These are phyloP conservation scores for Cutaneotrichosporon cutaneum DNA, from an alignment of 1,284 basidiomycete species.

Conservation along the genomic window DNA sequence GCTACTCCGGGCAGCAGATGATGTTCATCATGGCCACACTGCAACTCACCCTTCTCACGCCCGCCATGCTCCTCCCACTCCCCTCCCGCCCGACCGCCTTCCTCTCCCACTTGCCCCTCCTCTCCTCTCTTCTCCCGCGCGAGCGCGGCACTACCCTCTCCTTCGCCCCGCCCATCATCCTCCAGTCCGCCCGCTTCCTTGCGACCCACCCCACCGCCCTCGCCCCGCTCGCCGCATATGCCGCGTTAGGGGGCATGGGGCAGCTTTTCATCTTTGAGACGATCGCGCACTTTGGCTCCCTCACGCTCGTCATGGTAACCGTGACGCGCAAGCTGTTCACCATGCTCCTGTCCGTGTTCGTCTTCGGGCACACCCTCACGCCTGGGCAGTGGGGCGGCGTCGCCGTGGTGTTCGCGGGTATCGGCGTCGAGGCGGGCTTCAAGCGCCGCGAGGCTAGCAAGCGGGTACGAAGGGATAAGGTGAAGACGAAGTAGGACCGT, in stretches of 20 bases:
- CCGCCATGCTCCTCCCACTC: slow-evolving; percentile 58
- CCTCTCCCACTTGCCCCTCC: slow-evolving; percentile 54
- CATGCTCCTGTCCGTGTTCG: slow-evolving; percentile 90
- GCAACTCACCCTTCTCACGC: slow-evolving; percentile 63
- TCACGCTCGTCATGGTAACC: slow-evolving; percentile 91
- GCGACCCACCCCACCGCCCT: slow-evolving; percentile 74
- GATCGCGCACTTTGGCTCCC: slow-evolving; percentile 87
- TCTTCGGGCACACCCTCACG: slow-evolving; percentile 85
- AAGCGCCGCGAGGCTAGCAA: slow-evolving; percentile 56
- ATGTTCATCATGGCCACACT: slow-evolving; percentile 90
- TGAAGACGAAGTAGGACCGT: not conserved
- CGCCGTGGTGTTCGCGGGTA: slow-evolving; percentile 85
- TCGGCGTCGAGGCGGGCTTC: slow-evolving; percentile 86
- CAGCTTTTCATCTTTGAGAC: slow-evolving; percentile 99
- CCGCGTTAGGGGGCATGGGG: slow-evolving; percentile 85
- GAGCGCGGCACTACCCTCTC: slow-evolving; percentile 26
- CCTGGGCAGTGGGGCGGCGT: slow-evolving; percentile 88
- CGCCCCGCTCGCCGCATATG: slow-evolving; percentile 77
- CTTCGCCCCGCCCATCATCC: slow-evolving; percentile 64
- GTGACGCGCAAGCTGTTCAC: slow-evolving; percentile 98
- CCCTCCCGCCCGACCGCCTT: slow-evolving; percentile 34
- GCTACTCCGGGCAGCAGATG: slow-evolving; percentile 83
- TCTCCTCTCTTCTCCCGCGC: slow-evolving; percentile 52
- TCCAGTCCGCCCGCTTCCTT: slow-evolving; percentile 72
- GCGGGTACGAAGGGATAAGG: slow-evolving; percentile 25